Evolutionary conservation across 1,139 yeast species (phyloP).

Genomic region (Scheffersomyces titani): DNA sequence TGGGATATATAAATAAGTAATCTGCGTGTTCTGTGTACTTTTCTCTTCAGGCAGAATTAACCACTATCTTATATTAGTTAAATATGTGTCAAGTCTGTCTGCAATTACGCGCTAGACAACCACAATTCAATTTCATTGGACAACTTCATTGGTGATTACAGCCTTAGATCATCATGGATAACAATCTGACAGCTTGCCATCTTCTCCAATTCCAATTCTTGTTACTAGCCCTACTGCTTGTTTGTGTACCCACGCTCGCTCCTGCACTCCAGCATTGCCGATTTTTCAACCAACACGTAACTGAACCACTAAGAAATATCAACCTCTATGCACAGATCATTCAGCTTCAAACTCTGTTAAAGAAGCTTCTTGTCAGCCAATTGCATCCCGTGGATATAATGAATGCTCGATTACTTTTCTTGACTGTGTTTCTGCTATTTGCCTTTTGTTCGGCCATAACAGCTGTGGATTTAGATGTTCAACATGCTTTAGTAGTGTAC

Average conservation of each 20-base stretch:
- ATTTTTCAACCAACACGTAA: not conserved
- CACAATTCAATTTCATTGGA: too few species aligned
- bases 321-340: not conserved
- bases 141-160: not conserved
- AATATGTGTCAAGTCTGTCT: too few species aligned
- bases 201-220: not conserved
- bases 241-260: not conserved
- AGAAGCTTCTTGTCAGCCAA: not conserved
- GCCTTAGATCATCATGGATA: too few species aligned
- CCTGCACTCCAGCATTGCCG: not conserved
- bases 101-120: too few species aligned
- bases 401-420: not conserved
- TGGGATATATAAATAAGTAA: too few species aligned
- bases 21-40: not conserved
- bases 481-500: constrained; percentile 31
- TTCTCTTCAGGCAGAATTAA: too few species aligned
- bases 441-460: constrained; percentile 3
- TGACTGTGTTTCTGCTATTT: constrained; percentile 6
- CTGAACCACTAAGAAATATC: not conserved
- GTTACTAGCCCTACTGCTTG: not conserved
- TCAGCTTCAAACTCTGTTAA: not conserved
- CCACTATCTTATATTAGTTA: too few species aligned
- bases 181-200: not conserved
- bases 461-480: constrained; percentile 1
- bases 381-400: not conserved